Evolutionary conservation across 768 basidiomycete species (phyloP).

Genomic region (Leucocoprinus birnbaumii): DNA sequence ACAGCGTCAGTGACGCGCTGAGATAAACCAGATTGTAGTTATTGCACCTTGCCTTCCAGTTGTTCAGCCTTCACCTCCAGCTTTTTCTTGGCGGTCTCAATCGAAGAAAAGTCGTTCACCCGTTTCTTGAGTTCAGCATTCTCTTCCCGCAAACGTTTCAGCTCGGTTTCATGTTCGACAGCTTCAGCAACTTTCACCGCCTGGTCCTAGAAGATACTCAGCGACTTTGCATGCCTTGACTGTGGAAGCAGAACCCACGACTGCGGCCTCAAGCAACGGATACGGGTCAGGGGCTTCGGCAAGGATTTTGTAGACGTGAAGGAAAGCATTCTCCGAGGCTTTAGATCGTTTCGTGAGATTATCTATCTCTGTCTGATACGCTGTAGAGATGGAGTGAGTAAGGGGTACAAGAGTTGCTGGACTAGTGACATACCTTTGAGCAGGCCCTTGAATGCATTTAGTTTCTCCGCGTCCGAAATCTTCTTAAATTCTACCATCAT

Average conservation of each 20-base stretch:
- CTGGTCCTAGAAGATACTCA: conserved; percentile 91
- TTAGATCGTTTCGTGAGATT: conserved; percentile 91
- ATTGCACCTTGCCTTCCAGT: conserved; percentile 75
- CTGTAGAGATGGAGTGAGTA: conserved; percentile 33
- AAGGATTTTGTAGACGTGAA: conserved; percentile 94
- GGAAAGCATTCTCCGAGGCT: conserved; percentile 89
- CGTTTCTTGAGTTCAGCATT: conserved; percentile 76
- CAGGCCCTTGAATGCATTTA: conserved; percentile 82
- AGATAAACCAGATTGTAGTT: neutral
- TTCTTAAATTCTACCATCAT: conserved; percentile 84
- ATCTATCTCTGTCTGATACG: conserved; percentile 97
- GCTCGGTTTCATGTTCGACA: conserved; percentile 68
- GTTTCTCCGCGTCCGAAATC: conserved; percentile 86
- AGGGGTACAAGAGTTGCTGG: neutral
- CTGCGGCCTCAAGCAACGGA: conserved; percentile 91
- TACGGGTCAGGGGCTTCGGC: conserved; percentile 98
- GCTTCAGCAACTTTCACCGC: conserved; percentile 88
- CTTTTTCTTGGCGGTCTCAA: conserved; percentile 76
- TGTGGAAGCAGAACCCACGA: conserved; percentile 59
- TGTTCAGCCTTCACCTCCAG: conserved; percentile 70
- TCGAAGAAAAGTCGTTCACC: conserved; percentile 55
- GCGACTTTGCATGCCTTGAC: too few species aligned
- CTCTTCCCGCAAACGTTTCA: conserved; percentile 74
- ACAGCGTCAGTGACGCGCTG: neutral
- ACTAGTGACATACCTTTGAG: conserved; percentile 63